Evolutionary conservation across 1,284 basidiomycete genomes (phyloP).

Genomic region (Psilocybe mexicana): DNA sequence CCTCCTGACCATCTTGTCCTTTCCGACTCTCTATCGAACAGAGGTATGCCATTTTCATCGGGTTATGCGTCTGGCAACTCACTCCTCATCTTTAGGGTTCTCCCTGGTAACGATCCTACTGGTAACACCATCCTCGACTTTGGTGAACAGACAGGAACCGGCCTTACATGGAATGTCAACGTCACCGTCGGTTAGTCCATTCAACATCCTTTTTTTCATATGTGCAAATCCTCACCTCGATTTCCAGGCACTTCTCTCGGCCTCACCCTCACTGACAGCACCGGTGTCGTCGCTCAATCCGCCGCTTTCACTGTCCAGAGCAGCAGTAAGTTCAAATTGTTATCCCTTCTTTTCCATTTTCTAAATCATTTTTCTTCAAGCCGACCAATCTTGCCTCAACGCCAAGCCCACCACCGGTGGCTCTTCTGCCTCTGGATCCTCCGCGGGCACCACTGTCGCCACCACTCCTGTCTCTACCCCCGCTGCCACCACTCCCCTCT

Average conservation of each 20-base stretch:
- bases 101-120: constrained; percentile 39
- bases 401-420: constrained; percentile 23
- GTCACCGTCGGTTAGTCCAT: constrained; percentile 34
- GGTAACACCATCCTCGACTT: constrained; percentile 41
- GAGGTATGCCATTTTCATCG: constrained; percentile 21
- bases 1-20: constrained; percentile 7
- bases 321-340: constrained; percentile 42
- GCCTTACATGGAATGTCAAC: constrained; percentile 49
- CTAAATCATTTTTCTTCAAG: constrained; percentile 23
- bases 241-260: constrained; percentile 46
- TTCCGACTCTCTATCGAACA: constrained; percentile 12
- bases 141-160: constrained; percentile 33
- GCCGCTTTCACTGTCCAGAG: constrained; percentile 49
- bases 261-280: constrained; percentile 53
- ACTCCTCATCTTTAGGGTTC: constrained; percentile 34
- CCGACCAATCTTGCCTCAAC: constrained; percentile 35
- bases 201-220: neutral
- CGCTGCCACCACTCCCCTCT: neutral
- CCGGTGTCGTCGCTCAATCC: constrained; percentile 46
- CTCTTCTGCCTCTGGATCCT: constrained; percentile 12
- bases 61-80: constrained; percentile 7
- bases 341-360: constrained; percentile 1
- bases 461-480: constrained; percentile 21
- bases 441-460: constrained; percentile 21
- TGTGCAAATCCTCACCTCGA: neutral